Percentiles rank a stretch among this genome's conserved stretches.
These are phyloP conservation scores for Symbiotaphrina buchneri DNA, from an alignment of 495 filamentous ascomycete species.

Conservation along the genomic window DNA sequence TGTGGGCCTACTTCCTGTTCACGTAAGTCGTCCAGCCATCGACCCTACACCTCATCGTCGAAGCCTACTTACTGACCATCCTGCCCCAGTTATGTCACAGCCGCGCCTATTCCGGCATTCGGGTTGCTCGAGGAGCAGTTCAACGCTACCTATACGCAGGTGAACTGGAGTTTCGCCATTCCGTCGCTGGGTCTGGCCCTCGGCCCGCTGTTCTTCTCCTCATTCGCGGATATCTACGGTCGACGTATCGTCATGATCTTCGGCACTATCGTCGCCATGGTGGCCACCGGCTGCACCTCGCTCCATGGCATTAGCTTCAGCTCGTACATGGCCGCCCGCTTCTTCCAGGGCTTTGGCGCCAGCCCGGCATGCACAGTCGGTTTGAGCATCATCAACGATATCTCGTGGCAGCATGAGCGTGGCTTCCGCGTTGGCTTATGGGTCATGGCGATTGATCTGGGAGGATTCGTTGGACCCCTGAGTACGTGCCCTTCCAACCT, in stretches of 20 bases:
- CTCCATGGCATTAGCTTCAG: constrained; percentile 19
- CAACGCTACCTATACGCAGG: constrained; percentile 22
- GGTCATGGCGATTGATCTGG: constrained; percentile 34
- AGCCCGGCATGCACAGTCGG: constrained; percentile 34
- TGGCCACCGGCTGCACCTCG: constrained; percentile 27
- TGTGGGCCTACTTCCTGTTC: constrained; percentile 37
- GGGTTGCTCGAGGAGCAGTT: constrained; percentile 25
- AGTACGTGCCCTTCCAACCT: constrained; percentile 7
- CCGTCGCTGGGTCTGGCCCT: constrained; percentile 33
- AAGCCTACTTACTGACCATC: too few species aligned
- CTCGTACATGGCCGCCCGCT: constrained; percentile 34
- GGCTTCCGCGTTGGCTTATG: constrained; percentile 39
- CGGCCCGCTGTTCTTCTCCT: constrained; percentile 35
- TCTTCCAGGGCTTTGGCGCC: constrained; percentile 40
- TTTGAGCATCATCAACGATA: constrained; percentile 30
- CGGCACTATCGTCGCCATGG: constrained; percentile 28
- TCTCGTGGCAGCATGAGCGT: constrained; percentile 38
- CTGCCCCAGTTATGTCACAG: constrained; percentile 42
- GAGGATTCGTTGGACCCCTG: constrained; percentile 29
- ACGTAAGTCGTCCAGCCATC: too few species aligned
- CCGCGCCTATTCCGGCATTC: constrained; percentile 36
- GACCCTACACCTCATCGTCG: too few species aligned
- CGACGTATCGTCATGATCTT: constrained; percentile 27
- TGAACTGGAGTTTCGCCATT: constrained; percentile 42
- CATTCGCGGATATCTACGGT: constrained; percentile 33